Evolutionary conservation across 1,284 basidiomycete genomes (phyloP), one percentile per base, ranked within the genome.

Genomic region (Lentinus polychrous): DNA sequence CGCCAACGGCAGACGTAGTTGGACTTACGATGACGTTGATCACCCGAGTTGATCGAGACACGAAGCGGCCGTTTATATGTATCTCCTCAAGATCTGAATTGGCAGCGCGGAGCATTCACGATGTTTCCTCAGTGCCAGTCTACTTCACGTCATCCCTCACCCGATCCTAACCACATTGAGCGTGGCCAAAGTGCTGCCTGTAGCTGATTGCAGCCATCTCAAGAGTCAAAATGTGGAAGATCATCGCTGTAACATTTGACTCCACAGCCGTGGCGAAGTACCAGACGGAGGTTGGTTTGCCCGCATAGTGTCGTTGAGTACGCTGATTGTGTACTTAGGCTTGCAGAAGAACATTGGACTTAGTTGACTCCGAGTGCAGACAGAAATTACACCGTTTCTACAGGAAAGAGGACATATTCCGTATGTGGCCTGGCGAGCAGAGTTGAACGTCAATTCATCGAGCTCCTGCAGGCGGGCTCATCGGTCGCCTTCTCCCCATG

Each of bases 401-500:
- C 63, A 77, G 75, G 55, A 76, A 80, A 45, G 78, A 79, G 57
- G 87, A 91, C 61, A 77, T 84, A 32, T 85, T 83, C 66, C 73
- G 87, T 90, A 58, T 66, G 81, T 58, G 10, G 23, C 46, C 22
- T 34, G 8, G 31, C 24, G 18, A 15, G 6, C 35, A 8, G 5
- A 14, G 24, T 5, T 3, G 22, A 20, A 8, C 41, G 5, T 51
- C 43, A 48, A 46, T 37, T 36, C 46, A 45, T 40, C 42, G 10
- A 32, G 18, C 24, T 38, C 17, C 10, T 49, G 18, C 49, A 87
- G 87, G 89, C 51, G 79, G 81, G 45, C 66, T 91, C 23, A 76
- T 90, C 51, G 86, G 88, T 15, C 74, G 79, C 17, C 71, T 91
- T 18, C 73, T 91, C 1, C 77, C 81, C 37, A 74, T 82, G 18